Percentiles rank a stretch among this genome's conserved stretches.
These are phyloP conservation scores for Hypoxylon trugodes DNA, from an alignment of 495 filamentous ascomycete species.

Conservation along the genomic window DNA sequence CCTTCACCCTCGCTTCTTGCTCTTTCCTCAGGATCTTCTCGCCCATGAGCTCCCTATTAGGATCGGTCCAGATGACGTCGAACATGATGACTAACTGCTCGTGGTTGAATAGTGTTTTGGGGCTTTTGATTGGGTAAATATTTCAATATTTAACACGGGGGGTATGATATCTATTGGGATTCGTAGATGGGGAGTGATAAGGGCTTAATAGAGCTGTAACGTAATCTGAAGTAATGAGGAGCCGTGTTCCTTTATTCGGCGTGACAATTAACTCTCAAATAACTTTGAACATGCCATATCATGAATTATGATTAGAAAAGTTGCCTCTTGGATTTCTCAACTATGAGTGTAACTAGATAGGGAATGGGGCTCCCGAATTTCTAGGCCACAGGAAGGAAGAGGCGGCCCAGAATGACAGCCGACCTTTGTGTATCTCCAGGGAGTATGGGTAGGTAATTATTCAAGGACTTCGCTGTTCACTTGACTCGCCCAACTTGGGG, in stretches of 20 bases:
- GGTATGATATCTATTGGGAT: neutral
- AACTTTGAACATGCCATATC: constrained; percentile 17
- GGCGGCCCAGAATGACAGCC: constrained; percentile 10
- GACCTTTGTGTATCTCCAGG: constrained; percentile 2
- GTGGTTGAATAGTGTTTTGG: too few species aligned
- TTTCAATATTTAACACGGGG: neutral
- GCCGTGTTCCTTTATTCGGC: neutral
- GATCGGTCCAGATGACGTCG: constrained; percentile 61
- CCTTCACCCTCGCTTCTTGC: constrained; percentile 43
- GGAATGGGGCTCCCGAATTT: neutral
- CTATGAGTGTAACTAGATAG: neutral
- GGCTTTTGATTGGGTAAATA: neutral
- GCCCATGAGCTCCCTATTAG: constrained; percentile 54
- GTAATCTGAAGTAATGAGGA: constrained; percentile 7
- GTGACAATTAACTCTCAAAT: constrained; percentile 13
- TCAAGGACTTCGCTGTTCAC: neutral
- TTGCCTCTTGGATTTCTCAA: neutral
- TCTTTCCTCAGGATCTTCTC: constrained; percentile 53
- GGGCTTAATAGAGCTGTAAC: neutral
- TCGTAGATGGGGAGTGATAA: neutral
- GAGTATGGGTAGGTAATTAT: constrained; percentile 9
- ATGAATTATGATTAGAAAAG: constrained; percentile 6
- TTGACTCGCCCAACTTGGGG: neutral
- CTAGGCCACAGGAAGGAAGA: neutral
- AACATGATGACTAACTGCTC: constrained; percentile 59